Conservation (phyloP, 805 yeast species). For the Starmerella vaccinii region DNA sequence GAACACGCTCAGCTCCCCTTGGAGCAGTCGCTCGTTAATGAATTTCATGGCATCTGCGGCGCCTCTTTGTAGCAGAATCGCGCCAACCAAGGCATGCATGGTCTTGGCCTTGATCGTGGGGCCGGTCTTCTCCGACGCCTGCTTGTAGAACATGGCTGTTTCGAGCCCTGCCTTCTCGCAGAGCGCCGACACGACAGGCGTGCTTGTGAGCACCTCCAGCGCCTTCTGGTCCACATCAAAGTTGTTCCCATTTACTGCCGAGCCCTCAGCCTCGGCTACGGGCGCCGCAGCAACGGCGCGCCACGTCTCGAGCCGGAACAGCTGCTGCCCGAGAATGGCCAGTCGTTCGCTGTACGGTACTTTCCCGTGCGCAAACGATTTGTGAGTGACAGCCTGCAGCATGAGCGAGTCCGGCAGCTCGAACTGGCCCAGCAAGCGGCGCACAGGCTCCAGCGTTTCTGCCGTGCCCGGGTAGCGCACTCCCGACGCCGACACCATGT, state of each 20-base stretch:
- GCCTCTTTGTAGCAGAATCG: constrained; percentile 54
- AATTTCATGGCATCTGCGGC: constrained; percentile 46
- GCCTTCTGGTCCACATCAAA: constrained; percentile 27
- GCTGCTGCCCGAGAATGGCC: constrained; percentile 46
- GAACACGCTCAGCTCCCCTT: constrained; percentile 28
- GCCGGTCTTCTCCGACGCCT: constrained; percentile 26
- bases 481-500: constrained; percentile 40
- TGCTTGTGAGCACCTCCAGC: constrained; percentile 26
- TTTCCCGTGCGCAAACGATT: constrained; percentile 85
- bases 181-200: constrained; percentile 26
- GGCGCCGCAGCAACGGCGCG: constrained; percentile 19
- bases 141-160: constrained; percentile 28
- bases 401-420: constrained; percentile 50
- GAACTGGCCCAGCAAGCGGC: constrained; percentile 42
- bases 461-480: constrained; percentile 44
- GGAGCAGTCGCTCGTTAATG: constrained; percentile 39
- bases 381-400: constrained; percentile 81
- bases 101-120: constrained; percentile 43
- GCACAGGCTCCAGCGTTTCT: constrained; percentile 41
- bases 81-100: constrained; percentile 57
- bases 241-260: constrained; percentile 25
- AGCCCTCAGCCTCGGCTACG: not conserved
- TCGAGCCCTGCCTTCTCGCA: constrained; percentile 27
- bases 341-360: constrained; percentile 84
- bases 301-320: constrained; percentile 26